Conservation (phyloP, 768 basidiomycete species). For the Neoboletus brunneissimus region DNA sequence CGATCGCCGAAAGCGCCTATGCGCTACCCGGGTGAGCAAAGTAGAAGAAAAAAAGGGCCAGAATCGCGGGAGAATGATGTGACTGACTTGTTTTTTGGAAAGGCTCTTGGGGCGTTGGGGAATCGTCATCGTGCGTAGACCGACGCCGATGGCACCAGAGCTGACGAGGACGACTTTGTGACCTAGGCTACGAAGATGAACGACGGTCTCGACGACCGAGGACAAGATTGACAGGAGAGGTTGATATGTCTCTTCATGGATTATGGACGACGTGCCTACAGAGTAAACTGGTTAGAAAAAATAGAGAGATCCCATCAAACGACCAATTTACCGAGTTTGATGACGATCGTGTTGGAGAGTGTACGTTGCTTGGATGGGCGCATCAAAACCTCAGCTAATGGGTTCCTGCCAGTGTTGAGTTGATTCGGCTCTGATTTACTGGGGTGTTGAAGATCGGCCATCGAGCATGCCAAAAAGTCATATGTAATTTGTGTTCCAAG, state of each 20-base stretch:
- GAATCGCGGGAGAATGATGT: neutral
- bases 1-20: conserved; percentile 94
- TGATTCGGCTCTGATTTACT: conserved; percentile 5
- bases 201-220: conserved; percentile 87
- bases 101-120: conserved; percentile 77
- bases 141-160: conserved; percentile 97
- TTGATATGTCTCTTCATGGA: conserved; percentile 90
- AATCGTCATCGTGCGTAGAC: conserved; percentile 87
- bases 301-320: neutral
- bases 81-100: conserved; percentile 83
- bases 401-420: neutral
- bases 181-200: conserved; percentile 70
- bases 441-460: conserved; percentile 14
- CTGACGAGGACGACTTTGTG: conserved; percentile 96
- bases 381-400: conserved; percentile 12
- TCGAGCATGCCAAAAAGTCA: neutral
- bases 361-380: conserved; percentile 24
- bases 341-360: conserved; percentile 67
- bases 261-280: conserved; percentile 89
- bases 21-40: conserved; percentile 21
- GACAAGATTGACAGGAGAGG: conserved; percentile 90
- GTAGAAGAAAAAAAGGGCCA: neutral
- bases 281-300: conserved; percentile 8
- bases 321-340: conserved; percentile 71
- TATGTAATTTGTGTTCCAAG: neutral